Conservation (phyloP, 768 basidiomycete genomes). For the Amanita muscaria region DNA sequence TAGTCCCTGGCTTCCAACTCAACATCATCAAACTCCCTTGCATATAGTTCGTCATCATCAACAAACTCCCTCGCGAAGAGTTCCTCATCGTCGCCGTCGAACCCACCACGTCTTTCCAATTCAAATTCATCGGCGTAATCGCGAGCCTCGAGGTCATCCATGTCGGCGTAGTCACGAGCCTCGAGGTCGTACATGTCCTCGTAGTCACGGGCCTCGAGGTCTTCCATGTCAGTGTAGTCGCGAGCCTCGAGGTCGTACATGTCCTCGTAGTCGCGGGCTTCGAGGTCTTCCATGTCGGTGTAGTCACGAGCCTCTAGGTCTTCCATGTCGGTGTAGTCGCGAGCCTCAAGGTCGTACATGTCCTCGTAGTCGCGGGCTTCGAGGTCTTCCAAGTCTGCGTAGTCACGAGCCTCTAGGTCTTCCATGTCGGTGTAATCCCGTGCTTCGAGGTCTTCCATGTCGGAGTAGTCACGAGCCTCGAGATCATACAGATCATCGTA, state of each 20-base stretch:
- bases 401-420: background rate
- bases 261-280: background rate
- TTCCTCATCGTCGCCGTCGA: background rate
- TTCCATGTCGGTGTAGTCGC: background rate
- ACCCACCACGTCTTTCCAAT: background rate
- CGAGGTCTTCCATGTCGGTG: background rate
- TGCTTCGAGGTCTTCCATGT: no score
- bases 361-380: background rate
- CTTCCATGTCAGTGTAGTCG: background rate
- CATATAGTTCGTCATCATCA: background rate
- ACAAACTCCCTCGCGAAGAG: background rate
- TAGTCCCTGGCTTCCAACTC: constrained; percentile 1
- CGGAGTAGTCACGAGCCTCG: no score
- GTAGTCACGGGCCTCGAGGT: background rate
- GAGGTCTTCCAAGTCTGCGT: background rate
- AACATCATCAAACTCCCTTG: background rate
- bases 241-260: background rate
- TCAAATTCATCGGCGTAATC: background rate
- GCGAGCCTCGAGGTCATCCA: background rate
- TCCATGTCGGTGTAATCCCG: background rate
- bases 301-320: background rate
- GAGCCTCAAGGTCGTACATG: background rate
- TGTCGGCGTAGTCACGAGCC: background rate
- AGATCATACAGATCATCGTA: no score
- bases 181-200: background rate